Evolutionary conservation across 192 early-diverging fungal genomes (phyloP).

Genomic region (Blastocladiella britannica): DNA sequence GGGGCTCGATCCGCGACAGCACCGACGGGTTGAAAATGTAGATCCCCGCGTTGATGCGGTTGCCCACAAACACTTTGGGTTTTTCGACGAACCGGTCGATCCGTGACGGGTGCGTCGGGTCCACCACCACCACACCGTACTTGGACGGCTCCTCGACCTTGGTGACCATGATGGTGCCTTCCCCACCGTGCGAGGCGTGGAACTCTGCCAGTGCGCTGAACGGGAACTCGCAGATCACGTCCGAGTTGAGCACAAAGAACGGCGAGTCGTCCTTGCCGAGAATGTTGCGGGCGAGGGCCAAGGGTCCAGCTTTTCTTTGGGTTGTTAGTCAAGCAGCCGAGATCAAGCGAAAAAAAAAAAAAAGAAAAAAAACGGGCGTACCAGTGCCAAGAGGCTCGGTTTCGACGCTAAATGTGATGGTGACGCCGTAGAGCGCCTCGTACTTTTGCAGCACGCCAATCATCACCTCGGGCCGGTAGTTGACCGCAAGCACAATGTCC

Average conservation of each 20-base stretch:
- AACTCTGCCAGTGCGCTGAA: conserved; percentile 75
- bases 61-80: conserved; percentile 79
- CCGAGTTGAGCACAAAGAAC: conserved; percentile 98
- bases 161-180: conserved; percentile 94
- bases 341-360: conserved; percentile 3
- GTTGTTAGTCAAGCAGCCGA: too few relatives aligned
- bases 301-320: conserved; percentile 49
- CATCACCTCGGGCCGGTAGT: conserved; percentile 98
- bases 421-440: conserved; percentile 75
- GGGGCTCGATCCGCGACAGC: conserved; percentile 76
- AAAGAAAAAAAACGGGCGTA: conserved; percentile 6
- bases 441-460: conserved; percentile 78
- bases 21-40: conserved; percentile 91
- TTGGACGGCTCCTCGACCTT: conserved; percentile 96
- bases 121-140: conserved; percentile 91
- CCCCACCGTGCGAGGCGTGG: conserved; percentile 72
- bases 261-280: conserved; percentile 76
- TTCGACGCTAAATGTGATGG: conserved; percentile 91
- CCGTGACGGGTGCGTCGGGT: conserved; percentile 32
- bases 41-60: conserved; percentile 98
- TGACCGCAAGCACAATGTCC: conserved; percentile 94
- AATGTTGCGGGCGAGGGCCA: conserved; percentile 82
- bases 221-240: conserved; percentile 98
- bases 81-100: conserved; percentile 97
- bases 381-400: conserved; percentile 86